Evolutionary conservation across 495 filamentous ascomycete species (phyloP).

Genomic region (Hyaloscypha variabilis): DNA sequence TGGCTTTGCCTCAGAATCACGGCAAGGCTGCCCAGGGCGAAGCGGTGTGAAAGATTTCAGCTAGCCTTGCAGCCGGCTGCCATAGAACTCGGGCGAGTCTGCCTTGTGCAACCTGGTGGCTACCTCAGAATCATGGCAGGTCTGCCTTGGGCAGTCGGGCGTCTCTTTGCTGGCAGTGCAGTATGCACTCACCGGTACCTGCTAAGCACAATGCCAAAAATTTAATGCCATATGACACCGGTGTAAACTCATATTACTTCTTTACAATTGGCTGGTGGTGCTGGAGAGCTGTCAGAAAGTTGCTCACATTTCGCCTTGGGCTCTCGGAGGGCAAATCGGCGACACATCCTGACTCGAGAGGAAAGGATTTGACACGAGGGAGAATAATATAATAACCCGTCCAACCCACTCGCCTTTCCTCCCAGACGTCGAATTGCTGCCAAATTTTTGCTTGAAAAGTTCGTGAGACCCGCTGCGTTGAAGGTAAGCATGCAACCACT

Average conservation of each 20-base stretch:
- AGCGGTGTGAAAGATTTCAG: neutral
- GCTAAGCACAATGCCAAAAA: too few relatives aligned
- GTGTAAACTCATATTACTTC: too few relatives aligned
- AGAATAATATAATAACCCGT: neutral
- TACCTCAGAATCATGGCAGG: conserved; percentile 20
- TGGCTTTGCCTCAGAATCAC: neutral
- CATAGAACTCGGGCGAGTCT: neutral
- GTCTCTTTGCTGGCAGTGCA: neutral
- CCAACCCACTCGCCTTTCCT: neutral
- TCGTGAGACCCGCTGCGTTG: neutral
- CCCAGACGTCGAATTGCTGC: conserved; percentile 15
- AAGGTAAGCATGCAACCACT: conserved; percentile 8
- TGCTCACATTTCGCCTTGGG: neutral
- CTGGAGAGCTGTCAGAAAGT: too few relatives aligned
- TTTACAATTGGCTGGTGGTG: neutral
- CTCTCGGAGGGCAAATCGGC: neutral
- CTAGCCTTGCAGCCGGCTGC: neutral
- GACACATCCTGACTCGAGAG: neutral
- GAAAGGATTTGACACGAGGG: neutral
- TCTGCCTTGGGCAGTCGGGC: conserved; percentile 17
- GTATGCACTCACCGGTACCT: neutral
- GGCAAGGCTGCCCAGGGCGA: neutral
- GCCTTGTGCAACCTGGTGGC: conserved; percentile 9
- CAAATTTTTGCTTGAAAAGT: conserved; percentile 23
- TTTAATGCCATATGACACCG: neutral